phyloP scores from a whole-genome alignment of 352 stramenopile species.

The Pythium aquatile region DNA sequence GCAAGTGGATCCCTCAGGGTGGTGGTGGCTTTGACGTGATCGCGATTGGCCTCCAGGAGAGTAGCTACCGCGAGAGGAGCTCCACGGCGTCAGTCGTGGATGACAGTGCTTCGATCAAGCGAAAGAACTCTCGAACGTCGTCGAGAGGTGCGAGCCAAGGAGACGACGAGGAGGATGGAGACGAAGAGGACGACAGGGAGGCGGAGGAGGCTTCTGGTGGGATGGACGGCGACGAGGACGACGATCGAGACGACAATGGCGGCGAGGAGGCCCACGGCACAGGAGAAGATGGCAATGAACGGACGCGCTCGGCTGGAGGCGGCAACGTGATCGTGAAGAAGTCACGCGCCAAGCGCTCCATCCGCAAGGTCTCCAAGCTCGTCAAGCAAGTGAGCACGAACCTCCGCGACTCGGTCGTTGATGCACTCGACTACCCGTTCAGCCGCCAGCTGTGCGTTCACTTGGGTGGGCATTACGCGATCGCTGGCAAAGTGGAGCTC shows the following conservation, averaged over 20 bases:
- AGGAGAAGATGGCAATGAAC: constrained; percentile 25
- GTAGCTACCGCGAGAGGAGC: constrained; percentile 62
- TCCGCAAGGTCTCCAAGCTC: constrained; percentile 62
- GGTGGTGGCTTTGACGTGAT: constrained; percentile 83
- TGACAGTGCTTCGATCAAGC: neutral
- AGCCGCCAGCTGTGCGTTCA: constrained; percentile 59
- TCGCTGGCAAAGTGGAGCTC: constrained; percentile 71
- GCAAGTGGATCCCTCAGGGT: constrained; percentile 73
- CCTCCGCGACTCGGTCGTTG: constrained; percentile 53
- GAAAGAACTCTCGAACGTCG: constrained; percentile 23
- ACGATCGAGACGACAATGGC: no score
- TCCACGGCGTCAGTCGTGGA: neutral
- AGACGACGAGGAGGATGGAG: neutral
- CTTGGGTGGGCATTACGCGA: constrained; percentile 51
- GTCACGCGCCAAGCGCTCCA: constrained; percentile 63
- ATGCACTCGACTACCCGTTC: constrained; percentile 68
- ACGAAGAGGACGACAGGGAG: constrained; percentile 29
- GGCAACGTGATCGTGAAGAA: constrained; percentile 62
- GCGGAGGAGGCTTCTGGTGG: constrained; percentile 21
- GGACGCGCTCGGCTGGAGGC: constrained; percentile 14
- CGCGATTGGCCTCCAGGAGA: constrained; percentile 81
- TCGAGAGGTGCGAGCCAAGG: constrained; percentile 13
- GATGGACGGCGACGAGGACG: constrained; percentile 1
- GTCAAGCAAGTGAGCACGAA: constrained; percentile 69
- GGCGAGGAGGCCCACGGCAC: constrained; percentile 30